Percentiles rank a stretch among this genome's conserved stretches.
phyloP scores from a whole-genome alignment of 116 monocot genomes.

The Posidonia oceanica region DNA sequence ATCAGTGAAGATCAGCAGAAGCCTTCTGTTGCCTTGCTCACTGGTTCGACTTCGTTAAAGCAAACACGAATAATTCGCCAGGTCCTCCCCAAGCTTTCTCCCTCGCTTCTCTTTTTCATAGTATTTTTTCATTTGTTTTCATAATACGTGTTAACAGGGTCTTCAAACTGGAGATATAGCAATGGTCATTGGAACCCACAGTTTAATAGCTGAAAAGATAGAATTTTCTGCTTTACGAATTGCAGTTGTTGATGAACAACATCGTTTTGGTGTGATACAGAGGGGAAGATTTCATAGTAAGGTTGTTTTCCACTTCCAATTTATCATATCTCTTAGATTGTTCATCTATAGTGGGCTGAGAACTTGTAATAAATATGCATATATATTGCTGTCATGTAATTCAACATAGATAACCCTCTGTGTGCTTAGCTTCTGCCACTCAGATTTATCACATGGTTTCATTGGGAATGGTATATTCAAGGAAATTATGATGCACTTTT shows the following conservation, averaged over 20 bases:
- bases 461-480: too few relatives aligned
- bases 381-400: not conserved
- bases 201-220: conserved; percentile 79
- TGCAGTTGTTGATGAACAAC: conserved; percentile 93
- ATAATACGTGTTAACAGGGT: conserved; percentile 30
- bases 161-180: conserved; percentile 63
- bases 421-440: too few relatives aligned
- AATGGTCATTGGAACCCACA: conserved; percentile 97
- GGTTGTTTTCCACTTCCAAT: conserved; percentile 26
- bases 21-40: conserved; percentile 72
- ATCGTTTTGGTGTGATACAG: conserved; percentile 97
- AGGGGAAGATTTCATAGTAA: conserved; percentile 93
- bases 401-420: not conserved
- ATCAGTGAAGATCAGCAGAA: conserved; percentile 30
- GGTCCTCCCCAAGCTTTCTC: conserved; percentile 13
- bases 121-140: not conserved
- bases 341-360: too few relatives aligned
- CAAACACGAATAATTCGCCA: conserved; percentile 49
- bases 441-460: too few relatives aligned
- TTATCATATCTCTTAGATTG: not conserved
- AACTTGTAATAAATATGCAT: too few relatives aligned
- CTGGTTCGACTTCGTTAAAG: conserved; percentile 75
- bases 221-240: conserved; percentile 81
- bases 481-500: too few relatives aligned
- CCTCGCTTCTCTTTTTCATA: not conserved